Evolutionary conservation across 2,329 filamentous ascomycete genomes (phyloP).

Genomic region (Zasmidium cellare): DNA sequence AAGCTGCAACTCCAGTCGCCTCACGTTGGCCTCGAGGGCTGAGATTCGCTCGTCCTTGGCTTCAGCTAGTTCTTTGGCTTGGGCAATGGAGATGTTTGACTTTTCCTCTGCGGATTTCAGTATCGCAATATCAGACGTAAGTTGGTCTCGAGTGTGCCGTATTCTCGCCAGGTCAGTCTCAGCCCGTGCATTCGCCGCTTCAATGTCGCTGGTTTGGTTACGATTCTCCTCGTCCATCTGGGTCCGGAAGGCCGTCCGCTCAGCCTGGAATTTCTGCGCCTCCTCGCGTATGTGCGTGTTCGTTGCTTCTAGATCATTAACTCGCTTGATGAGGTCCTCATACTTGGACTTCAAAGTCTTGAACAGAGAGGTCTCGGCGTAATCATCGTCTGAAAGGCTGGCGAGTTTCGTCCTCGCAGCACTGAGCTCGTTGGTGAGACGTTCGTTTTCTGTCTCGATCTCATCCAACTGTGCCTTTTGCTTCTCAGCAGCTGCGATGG

Average conservation of each 20-base stretch:
- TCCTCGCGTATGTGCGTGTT: conserved; percentile 85
- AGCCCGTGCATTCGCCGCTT: conserved; percentile 75
- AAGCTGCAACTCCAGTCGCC: conserved; percentile 63
- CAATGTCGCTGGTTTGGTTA: conserved; percentile 70
- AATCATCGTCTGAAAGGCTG: conserved; percentile 85
- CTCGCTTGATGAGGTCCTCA: conserved; percentile 86
- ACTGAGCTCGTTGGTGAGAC: conserved; percentile 75
- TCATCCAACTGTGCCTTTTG: conserved; percentile 86
- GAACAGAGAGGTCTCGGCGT: conserved; percentile 87
- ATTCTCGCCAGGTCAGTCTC: conserved; percentile 87
- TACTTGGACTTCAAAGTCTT: conserved; percentile 87
- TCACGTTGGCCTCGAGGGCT: conserved; percentile 78
- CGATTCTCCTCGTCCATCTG: conserved; percentile 81
- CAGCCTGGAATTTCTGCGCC: conserved; percentile 78
- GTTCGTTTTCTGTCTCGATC: conserved; percentile 74
- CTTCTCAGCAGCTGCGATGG: conserved; percentile 72
- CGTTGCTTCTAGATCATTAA: conserved; percentile 87
- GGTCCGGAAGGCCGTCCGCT: conserved; percentile 77
- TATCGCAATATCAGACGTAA: conserved; percentile 77
- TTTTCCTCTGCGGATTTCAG: conserved; percentile 78
- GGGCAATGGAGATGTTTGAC: conserved; percentile 66
- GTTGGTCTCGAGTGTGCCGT: conserved; percentile 79
- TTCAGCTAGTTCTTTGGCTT: conserved; percentile 76
- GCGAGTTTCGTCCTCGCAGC: conserved; percentile 67
- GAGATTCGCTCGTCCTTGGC: conserved; percentile 79